Percentiles rank a stretch among this genome's conserved stretches.
Conservation (phyloP, 352 stramenopile genomes). For the Aphanomyces invadans region DNA sequence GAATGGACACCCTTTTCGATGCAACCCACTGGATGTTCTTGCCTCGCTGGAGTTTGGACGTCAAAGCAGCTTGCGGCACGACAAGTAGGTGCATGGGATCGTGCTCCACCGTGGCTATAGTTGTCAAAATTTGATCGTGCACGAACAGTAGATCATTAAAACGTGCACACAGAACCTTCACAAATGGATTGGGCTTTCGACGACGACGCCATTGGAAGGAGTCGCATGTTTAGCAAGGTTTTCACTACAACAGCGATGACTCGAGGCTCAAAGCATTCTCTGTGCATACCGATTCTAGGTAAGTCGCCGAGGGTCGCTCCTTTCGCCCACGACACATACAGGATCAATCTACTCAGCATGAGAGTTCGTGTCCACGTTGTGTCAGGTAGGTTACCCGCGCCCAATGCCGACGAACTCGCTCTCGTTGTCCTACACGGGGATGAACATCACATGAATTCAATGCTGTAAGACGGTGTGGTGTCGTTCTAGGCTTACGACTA, state of each 20-base stretch:
- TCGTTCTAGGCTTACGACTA: no score
- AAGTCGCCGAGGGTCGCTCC: conserved; percentile 9
- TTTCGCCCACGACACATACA: conserved; percentile 24
- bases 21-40: conserved; percentile 23
- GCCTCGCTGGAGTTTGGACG: conserved; percentile 19
- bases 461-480: no score
- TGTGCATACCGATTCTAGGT: conserved; percentile 16
- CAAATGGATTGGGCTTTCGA: background rate
- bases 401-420: conserved; percentile 6
- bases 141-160: no score
- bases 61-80: conserved; percentile 21
- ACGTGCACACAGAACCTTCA: conserved; percentile 13
- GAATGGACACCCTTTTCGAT: no score
- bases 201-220: background rate
- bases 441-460: no score
- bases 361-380: no score
- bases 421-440: conserved; percentile 9
- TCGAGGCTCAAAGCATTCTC: no score
- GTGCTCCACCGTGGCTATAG: background rate
- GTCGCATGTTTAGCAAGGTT: conserved; percentile 4
- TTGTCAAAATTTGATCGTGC: background rate
- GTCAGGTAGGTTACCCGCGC: conserved; percentile 9
- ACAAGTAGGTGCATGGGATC: conserved; percentile 16
- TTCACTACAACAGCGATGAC: background rate
- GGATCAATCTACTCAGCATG: conserved; percentile 7